phyloP scores from a whole-genome alignment of 768 basidiomycete species.

The Sarcodon aspratus region DNA sequence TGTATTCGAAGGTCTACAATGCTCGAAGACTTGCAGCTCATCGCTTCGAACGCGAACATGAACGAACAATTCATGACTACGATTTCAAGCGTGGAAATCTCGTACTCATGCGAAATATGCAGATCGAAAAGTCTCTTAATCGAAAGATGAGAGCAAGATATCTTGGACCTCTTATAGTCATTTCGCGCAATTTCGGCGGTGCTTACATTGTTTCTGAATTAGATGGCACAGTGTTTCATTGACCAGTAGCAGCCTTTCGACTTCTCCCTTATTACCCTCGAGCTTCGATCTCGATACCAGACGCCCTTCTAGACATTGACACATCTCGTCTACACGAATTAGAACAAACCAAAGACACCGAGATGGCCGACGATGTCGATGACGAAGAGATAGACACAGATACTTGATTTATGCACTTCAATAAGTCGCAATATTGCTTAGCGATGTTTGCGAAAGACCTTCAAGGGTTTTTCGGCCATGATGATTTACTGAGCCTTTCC shows the following conservation, averaged over 20 bases:
- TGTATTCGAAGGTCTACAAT: conserved; percentile 4
- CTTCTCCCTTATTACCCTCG: conserved; percentile 11
- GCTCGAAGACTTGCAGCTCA: conserved; percentile 1
- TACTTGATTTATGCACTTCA: too few species aligned
- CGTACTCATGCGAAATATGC: conserved; percentile 17
- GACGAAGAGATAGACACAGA: too few species aligned
- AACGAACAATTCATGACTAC: conserved; percentile 11
- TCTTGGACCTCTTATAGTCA: conserved; percentile 15
- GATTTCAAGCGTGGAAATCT: conserved; percentile 16
- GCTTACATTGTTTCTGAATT: conserved; percentile 17
- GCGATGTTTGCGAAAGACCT: too few species aligned
- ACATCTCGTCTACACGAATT: too few species aligned
- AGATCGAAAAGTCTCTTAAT: conserved; percentile 14
- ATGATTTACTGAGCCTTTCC: too few species aligned
- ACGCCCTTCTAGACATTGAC: too few species aligned
- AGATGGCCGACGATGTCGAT: too few species aligned
- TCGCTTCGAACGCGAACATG: conserved; percentile 8
- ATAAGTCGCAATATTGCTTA: too few species aligned
- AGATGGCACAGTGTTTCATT: conserved; percentile 10
- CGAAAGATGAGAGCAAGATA: conserved; percentile 15
- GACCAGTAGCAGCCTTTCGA: conserved; percentile 10
- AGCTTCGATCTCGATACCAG: too few species aligned
- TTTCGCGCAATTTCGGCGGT: conserved; percentile 10
- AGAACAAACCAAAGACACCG: too few species aligned
- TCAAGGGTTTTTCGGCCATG: too few species aligned